phyloP scores from a whole-genome alignment of 257 asterid genomes.

The Paulownia fortunei region DNA sequence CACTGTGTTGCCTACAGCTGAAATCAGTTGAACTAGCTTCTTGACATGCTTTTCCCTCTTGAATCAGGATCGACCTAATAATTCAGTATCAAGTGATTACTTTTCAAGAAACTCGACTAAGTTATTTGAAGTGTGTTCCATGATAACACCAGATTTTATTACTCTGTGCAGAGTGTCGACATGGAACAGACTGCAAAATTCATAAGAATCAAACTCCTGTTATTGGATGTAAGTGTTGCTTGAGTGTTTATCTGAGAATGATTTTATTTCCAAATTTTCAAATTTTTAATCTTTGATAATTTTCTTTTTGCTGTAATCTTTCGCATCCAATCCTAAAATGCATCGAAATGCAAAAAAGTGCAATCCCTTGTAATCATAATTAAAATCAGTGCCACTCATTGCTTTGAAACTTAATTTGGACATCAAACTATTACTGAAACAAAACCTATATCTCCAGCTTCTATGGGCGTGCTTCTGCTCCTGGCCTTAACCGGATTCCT shows the following conservation, averaged over 20 bases:
- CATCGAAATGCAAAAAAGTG: not conserved
- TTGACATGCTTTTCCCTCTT: too few species aligned
- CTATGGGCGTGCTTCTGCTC: conserved; percentile 41
- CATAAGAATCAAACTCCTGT: conserved; percentile 45
- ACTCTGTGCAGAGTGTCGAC: conserved; percentile 51
- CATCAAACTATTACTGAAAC: not conserved
- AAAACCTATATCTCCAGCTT: conserved; percentile 41
- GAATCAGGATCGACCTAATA: too few species aligned
- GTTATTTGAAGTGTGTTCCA: not conserved
- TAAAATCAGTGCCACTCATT: not conserved
- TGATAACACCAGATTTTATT: not conserved
- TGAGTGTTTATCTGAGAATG: not conserved
- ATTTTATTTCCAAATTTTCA: not conserved
- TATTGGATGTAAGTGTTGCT: conserved; percentile 46
- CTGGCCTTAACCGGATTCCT: conserved; percentile 48
- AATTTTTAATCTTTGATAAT: not conserved
- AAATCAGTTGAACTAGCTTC: too few species aligned
- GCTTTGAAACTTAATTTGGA: not conserved
- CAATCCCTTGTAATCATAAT: not conserved
- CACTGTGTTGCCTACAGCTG: too few species aligned
- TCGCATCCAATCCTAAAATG: not conserved
- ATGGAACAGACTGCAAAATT: conserved; percentile 57
- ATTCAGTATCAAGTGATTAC: not conserved
- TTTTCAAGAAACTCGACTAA: not conserved
- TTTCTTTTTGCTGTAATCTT: not conserved